A percentile compares a stretch with the other conserved stretches of the same genome.
These are phyloP conservation scores for Backusella mclennaniae DNA, from an alignment of 192 early-diverging fungal genomes.

Conservation along the genomic window DNA sequence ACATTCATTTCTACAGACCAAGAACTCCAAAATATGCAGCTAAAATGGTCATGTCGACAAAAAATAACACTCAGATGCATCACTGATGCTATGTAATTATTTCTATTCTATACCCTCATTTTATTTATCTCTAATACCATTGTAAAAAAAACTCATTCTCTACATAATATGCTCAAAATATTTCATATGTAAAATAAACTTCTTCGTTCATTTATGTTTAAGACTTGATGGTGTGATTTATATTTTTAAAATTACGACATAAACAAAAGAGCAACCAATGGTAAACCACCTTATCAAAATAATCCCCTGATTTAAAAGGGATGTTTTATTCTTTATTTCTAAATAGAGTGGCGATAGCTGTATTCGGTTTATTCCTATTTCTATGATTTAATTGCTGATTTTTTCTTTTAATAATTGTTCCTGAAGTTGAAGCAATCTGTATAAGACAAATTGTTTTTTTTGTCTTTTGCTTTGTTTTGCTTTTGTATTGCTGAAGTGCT, in stretches of 20 bases:
- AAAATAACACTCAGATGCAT: constrained; percentile 3
- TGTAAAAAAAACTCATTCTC: neutral
- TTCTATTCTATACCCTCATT: neutral
- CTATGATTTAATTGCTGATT: neutral
- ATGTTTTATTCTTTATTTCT: neutral
- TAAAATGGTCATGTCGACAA: constrained; percentile 6
- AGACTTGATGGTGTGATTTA: neutral
- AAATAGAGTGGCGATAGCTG: neutral
- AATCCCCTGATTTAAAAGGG: neutral
- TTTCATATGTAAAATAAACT: neutral
- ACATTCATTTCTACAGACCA: neutral
- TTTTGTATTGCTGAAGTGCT: neutral
- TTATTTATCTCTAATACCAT: neutral
- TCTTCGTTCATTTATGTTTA: neutral
- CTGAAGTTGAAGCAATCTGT: neutral
- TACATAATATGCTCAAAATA: neutral
- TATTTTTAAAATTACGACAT: neutral
- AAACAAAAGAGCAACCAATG: neutral
- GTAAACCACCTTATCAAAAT: neutral
- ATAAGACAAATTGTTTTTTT: neutral
- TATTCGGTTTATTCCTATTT: neutral
- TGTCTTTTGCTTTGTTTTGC: no score
- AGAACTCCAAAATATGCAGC: constrained; percentile 5
- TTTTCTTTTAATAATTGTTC: neutral
- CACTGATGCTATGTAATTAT: neutral